Base-by-base conservation (phyloP, 371 early-diverging fungal species). In the Mortierella sp. region DNA sequence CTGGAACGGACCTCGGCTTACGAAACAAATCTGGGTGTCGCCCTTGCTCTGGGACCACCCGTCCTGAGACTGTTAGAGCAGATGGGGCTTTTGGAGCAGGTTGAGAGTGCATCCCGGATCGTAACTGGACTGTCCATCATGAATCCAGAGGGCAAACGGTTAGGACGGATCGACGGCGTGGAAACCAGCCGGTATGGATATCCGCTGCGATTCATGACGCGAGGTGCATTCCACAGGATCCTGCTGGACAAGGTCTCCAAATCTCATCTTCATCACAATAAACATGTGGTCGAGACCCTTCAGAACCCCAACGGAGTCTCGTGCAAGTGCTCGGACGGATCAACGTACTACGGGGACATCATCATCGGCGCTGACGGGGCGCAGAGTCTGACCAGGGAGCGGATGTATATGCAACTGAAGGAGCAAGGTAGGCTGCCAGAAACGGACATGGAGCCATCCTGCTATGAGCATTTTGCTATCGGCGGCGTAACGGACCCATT, bases 301-400 rank as follows among this genome's bases (percentile, higher is more conserved):
- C 78, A 76, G 42, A 76, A 70, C 42, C 65, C 61, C 2, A 69
- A 70, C 24, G 78, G 75, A 1, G 75, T 56, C 32, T 64, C 69
- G 0, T 67, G 68, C 64, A 62, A 67, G 34, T 75, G 75, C 19
- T 62, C 75, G 8, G 75, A 75, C 21, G 75, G 75, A 19, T 64
- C 64, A 7, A 75, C 68, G 1, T 75, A 75, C 52, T 75, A 75
- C 24, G 75, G 75, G 6, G 75, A 75, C 21, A 75, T 75, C 32
- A 68, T 68, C 41, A 53, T 75, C 21, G 75, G 75, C 2, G 75
- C 75, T 12, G 75, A 75, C 28, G 75, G 75, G 0, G 56, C 69
- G 0, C 47, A 68, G 14, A 67, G 68, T 54, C 55, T 41, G 50
- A 68, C 68, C 4, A 63, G 75, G 31, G 64, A 75, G 6, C 47